Base-by-base conservation (phyloP, 371 early-diverging fungal species). In the Blakeslea trispora region DNA sequence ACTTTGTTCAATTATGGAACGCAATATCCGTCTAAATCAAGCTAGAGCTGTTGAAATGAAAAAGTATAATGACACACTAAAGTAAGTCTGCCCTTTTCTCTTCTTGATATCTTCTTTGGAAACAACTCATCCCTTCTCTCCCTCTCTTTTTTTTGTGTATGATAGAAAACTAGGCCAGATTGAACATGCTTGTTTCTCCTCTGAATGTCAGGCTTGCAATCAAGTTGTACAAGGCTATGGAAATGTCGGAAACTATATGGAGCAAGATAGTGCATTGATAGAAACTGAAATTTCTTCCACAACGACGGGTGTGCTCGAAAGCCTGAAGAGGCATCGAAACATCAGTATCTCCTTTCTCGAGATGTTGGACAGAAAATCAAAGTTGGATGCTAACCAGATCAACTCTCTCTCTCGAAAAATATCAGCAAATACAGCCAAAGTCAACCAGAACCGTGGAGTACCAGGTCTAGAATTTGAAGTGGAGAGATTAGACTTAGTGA, bases 321-420 rank as follows among this genome's bases (percentile, higher is more conserved):
- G 76, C 51, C 52, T 91, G 50, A 89, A 89, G 50, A 72, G 82
- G 18, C 82, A 88, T 46, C 77, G 88, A 2, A 89, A 89, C 60
- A 57, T 88, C 13, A 66, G 83, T 9, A 65, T 80, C 5, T 54
- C 55, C 5, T 61, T 55, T 22, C 48, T 65, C 42, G 66, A 69
- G 17, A 55, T 69, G 60, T 18, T 69, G 37, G 63, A 69, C 14
- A 46, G 69, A 42, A 65, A 59, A 31, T 32, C 48, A 11, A 57
- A 34, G 44, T 46, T 69, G 39, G 67, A 72, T 7, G 59, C 50
- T 14, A 72, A 73, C 35, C 75, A 75, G 21, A 73, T 78, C 15
- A 73, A 69, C 34, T 41, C 54, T 9, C 53, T 73, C 1, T 53
- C 64, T 19, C 69, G 71, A 35, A 66, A 63, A 45, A 62, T 78